Base-by-base conservation (phyloP, 2,329 filamentous ascomycete species). In the Thelonectria olida region DNA sequence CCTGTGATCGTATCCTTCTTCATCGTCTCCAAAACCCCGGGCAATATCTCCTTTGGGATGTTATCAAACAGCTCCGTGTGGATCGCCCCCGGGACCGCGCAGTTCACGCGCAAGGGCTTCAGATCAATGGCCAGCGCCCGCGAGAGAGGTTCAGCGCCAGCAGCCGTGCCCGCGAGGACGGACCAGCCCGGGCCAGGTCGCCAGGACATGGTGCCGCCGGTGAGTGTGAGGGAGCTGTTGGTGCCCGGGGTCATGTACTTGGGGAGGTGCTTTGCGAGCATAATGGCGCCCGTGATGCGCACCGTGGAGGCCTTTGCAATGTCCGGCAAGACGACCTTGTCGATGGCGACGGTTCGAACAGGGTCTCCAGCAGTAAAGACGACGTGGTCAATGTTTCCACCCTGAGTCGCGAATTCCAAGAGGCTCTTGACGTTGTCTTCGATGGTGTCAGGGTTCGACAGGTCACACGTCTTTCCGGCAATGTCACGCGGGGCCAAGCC, bases 61-160 rank as follows among this genome's bases (percentile, higher is more conserved):
- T 38, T 51, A 54, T 67, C 52, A 49, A 74, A 69, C 27, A 84
- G 54, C 41, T 80, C 79, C 6, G 85, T 88, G 38, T 80, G 72
- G 0, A 85, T 78, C 0, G 79, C 76, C 0, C 88, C 89, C 0
- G 88, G 87, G 54, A 75, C 78, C 1, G 91, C 85, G 1, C 83
- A 70, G 70, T 92, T 92, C 23, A 90, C 88, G 2, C 90, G 77
- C 8, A 90, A 74, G 0, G 89, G 89, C 63, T 81, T 82, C 56
- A 92, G 69, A 67, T 91, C 88, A 28, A 90, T 68, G 2, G 89
- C 89, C 31, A 92, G 75, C 3, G 80, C 82, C 2, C 84, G 79
- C 2, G 80, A 79, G 71, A 90, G 79, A 3, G 82, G 81, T 50
- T 86, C 79, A 7, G 86, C 64, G 0, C 82, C 87, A 0, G 83